Evolutionary conservation across 2,329 filamentous ascomycete genomes (phyloP).

Genomic region (Microsporum audouinii): DNA sequence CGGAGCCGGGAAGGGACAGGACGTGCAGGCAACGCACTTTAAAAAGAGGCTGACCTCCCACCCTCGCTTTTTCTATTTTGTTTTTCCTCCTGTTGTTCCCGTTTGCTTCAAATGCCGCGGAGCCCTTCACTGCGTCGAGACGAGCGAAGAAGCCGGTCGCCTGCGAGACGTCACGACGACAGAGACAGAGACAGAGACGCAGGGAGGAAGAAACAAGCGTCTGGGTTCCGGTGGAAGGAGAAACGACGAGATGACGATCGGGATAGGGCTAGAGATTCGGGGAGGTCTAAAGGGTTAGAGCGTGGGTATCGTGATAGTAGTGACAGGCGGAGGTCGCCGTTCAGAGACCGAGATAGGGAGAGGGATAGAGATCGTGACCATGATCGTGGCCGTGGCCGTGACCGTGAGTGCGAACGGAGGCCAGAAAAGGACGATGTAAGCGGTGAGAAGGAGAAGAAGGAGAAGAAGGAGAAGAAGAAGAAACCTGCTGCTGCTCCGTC

Average conservation of each 20-base stretch:
- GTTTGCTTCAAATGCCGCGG: slow-evolving; percentile 9
- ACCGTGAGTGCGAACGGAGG: slow-evolving; percentile 19
- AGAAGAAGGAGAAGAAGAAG: slow-evolving; percentile 33
- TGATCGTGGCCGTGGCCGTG: slow-evolving; percentile 17
- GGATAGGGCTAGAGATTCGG: slow-evolving; percentile 26
- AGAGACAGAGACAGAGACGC: slow-evolving; percentile 20
- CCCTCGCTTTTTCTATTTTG: too few relatives aligned
- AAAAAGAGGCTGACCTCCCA: not conserved
- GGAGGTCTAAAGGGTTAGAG: slow-evolving; percentile 38
- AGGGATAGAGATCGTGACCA: slow-evolving; percentile 20
- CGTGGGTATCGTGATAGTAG: slow-evolving; percentile 40
- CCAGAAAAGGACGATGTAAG: slow-evolving; percentile 16
- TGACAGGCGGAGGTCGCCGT: slow-evolving; percentile 8
- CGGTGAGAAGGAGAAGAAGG: slow-evolving; percentile 25
- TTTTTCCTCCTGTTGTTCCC: not conserved
- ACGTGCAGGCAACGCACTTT: not conserved
- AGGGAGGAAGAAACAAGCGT: slow-evolving; percentile 13
- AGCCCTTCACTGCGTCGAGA: not conserved
- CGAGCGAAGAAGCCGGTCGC: slow-evolving; percentile 34
- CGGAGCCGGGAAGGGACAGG: not conserved
- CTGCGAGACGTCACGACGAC: slow-evolving; percentile 24
- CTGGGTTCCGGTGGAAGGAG: slow-evolving; percentile 40
- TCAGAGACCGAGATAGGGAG: slow-evolving; percentile 18
- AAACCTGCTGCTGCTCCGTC: slow-evolving; percentile 25
- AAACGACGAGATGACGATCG: slow-evolving; percentile 38